phyloP scores from a whole-genome alignment of 805 yeast genomes.

The Hanseniaspora meyeri region DNA sequence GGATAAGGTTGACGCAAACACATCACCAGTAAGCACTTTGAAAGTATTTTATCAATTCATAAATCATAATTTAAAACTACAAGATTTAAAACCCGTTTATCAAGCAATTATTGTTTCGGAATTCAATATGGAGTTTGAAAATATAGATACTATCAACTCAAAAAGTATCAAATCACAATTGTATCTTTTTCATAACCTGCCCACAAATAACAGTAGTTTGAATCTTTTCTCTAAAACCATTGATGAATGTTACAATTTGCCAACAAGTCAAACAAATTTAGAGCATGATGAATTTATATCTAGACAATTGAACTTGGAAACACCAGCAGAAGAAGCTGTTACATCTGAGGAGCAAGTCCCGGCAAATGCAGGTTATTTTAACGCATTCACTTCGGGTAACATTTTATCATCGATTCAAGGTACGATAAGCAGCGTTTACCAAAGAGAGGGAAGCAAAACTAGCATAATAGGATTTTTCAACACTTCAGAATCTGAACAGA shows the following conservation, averaged over 20 bases:
- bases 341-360: neutral
- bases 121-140: neutral
- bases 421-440: neutral
- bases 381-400: neutral
- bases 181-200: neutral
- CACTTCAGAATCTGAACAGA: neutral
- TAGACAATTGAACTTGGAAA: neutral
- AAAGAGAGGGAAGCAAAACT: neutral
- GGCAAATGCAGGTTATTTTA: neutral
- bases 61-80: neutral
- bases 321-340: neutral
- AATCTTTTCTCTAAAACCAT: neutral
- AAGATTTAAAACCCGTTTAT: neutral
- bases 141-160: neutral
- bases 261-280: neutral
- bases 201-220: neutral
- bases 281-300: neutral
- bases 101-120: neutral
- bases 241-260: neutral
- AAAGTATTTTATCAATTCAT: neutral
- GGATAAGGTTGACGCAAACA: neutral
- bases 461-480: neutral
- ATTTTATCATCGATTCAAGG: constrained; percentile 2
- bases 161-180: neutral
- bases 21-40: neutral